Evolutionary conservation across 192 early-diverging fungal genomes (phyloP).

Genomic region (Coemansia sp.): DNA sequence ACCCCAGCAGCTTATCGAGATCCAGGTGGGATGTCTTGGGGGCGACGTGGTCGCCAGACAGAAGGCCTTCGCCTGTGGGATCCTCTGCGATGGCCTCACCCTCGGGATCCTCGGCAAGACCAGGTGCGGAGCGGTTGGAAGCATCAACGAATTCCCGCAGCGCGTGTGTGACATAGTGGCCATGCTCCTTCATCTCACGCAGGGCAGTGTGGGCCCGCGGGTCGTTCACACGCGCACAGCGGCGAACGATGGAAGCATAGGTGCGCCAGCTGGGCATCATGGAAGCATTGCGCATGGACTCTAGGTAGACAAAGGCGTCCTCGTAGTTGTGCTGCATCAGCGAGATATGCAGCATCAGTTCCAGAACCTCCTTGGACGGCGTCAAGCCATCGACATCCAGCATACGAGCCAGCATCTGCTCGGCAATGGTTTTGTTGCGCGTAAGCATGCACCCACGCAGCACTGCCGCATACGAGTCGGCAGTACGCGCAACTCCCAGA

Average conservation of each 20-base stretch:
- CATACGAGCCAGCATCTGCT: constrained; percentile 49
- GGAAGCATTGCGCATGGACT: constrained; percentile 60
- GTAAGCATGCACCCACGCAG: constrained; percentile 49
- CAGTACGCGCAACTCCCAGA: constrained; percentile 45
- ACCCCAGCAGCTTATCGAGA: too few relatives aligned
- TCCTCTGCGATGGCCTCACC: too few relatives aligned
- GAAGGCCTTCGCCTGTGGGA: too few relatives aligned
- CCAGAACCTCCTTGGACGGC: constrained; percentile 52
- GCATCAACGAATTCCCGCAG: too few relatives aligned
- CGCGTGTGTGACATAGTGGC: constrained; percentile 41
- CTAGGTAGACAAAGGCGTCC: constrained; percentile 67
- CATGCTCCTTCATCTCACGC: constrained; percentile 60
- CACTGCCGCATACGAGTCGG: constrained; percentile 54
- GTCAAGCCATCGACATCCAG: constrained; percentile 39
- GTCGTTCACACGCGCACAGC: constrained; percentile 56
- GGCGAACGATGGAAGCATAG: constrained; percentile 51
- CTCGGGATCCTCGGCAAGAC: too few relatives aligned
- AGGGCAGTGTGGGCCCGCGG: constrained; percentile 54
- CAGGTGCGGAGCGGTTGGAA: too few relatives aligned
- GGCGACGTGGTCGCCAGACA: too few relatives aligned
- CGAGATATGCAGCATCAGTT: constrained; percentile 51
- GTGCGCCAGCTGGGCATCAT: constrained; percentile 52
- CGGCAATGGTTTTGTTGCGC: constrained; percentile 51
- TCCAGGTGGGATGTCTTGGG: too few relatives aligned
- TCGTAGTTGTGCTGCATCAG: constrained; percentile 60